These are phyloP conservation scores for Claviceps citrina DNA, from an alignment of 2,329 filamentous ascomycete genomes.

Conservation along the genomic window DNA sequence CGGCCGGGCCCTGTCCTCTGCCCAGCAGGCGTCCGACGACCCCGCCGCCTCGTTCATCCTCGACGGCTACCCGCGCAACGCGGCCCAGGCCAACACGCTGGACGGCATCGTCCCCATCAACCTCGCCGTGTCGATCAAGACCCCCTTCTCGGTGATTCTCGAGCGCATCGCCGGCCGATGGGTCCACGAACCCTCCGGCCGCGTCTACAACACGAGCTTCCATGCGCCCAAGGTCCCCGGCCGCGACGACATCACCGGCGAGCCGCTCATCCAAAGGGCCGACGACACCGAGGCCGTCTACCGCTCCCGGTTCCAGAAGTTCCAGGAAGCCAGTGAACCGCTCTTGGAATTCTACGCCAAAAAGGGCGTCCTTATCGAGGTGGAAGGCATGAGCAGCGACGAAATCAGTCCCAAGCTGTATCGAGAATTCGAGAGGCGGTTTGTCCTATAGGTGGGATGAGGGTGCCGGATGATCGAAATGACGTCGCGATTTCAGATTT, in stretches of 20 bases:
- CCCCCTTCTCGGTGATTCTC: constrained; percentile 73
- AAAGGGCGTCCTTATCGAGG: constrained; percentile 71
- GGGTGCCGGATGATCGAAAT: too few species aligned
- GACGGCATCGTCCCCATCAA: constrained; percentile 86
- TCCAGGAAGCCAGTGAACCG: constrained; percentile 72
- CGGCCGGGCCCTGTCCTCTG: constrained; percentile 12
- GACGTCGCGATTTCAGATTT: too few species aligned
- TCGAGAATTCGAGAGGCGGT: constrained; percentile 64
- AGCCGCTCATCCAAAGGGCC: constrained; percentile 62
- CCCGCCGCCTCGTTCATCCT: constrained; percentile 82
- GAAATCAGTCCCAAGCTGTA: constrained; percentile 90
- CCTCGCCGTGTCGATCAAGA: constrained; percentile 73
- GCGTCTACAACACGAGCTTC: constrained; percentile 91
- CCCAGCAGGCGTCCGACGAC: constrained; percentile 45
- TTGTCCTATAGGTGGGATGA: constrained; percentile 23
- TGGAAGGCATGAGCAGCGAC: constrained; percentile 78
- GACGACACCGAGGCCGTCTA: constrained; percentile 85
- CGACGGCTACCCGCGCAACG: constrained; percentile 88
- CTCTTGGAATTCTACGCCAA: constrained; percentile 79
- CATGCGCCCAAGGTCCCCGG: constrained; percentile 70
- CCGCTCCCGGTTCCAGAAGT: constrained; percentile 63
- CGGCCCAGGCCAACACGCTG: constrained; percentile 60
- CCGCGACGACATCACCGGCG: constrained; percentile 80
- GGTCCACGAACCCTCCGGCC: constrained; percentile 81
- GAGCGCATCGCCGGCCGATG: constrained; percentile 81